Percentiles rank a stretch among this genome's conserved stretches.
Conservation (phyloP, 306 rosid genomes). For the Malus sieversii region DNA sequence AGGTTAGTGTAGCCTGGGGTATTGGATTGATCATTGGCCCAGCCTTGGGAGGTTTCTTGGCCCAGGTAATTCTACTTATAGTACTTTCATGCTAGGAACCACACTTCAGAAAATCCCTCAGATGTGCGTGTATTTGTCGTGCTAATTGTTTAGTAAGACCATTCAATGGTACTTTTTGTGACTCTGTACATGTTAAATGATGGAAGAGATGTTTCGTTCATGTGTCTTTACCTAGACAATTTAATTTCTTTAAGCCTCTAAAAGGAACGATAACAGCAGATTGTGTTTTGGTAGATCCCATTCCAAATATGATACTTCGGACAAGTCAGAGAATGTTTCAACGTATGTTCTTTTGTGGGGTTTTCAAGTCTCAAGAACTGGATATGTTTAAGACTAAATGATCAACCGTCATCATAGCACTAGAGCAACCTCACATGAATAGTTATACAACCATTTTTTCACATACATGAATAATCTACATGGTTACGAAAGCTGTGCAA, state of each 20-base stretch:
- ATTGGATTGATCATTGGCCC: conserved; percentile 78
- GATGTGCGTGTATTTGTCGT: not conserved
- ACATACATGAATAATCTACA: not conserved
- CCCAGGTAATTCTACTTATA: conserved; percentile 54
- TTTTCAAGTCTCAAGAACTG: not conserved
- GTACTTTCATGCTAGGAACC: not conserved
- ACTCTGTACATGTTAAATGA: not conserved
- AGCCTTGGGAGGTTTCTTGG: conserved; percentile 80
- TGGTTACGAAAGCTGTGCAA: not conserved
- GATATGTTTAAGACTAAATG: not conserved
- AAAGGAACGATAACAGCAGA: not conserved
- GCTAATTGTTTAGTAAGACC: not conserved
- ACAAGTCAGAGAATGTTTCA: not conserved
- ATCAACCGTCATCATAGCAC: not conserved
- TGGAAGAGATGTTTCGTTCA: not conserved
- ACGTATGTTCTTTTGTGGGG: not conserved
- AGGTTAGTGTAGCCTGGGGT: conserved; percentile 82
- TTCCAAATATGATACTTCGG: not conserved
- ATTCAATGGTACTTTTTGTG: not conserved
- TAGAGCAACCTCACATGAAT: not conserved
- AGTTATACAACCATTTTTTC: not conserved
- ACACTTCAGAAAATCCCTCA: not conserved
- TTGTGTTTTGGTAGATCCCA: not conserved
- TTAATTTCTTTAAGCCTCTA: not conserved
- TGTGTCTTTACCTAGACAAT: not conserved